A percentile compares a stretch with the other conserved stretches of the same genome.
Evolutionary conservation across 805 yeast species (phyloP).

Genomic region (Debaryomyces hansenii): DNA sequence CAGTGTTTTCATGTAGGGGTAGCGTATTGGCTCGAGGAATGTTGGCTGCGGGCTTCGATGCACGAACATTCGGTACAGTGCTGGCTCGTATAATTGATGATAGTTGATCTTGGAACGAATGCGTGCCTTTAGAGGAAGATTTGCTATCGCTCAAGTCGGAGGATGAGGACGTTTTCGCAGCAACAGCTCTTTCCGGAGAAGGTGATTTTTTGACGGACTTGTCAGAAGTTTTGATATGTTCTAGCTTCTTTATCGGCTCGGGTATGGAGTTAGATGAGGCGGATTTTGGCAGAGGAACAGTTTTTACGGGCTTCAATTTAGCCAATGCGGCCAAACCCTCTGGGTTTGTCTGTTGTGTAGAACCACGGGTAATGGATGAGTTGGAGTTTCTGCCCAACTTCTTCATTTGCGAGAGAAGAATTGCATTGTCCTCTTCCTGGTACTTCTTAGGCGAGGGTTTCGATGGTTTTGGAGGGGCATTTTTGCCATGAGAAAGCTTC

Average conservation of each 20-base stretch:
- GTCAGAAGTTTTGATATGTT: conserved; percentile 8
- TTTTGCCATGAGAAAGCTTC: conserved; percentile 10
- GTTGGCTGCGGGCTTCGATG: conserved; percentile 1
- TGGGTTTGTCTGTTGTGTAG: conserved; percentile 8
- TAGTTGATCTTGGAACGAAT: conserved; percentile 20
- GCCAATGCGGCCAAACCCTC: conserved; percentile 16
- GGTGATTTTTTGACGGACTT: not conserved
- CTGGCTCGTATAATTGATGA: conserved; percentile 28
- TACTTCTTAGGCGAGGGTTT: conserved; percentile 16
- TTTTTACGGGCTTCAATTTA: conserved; percentile 16
- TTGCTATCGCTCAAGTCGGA: not conserved
- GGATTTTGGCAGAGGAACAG: conserved; percentile 8
- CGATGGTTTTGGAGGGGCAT: conserved; percentile 11
- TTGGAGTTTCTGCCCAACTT: not conserved
- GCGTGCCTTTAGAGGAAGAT: conserved; percentile 7
- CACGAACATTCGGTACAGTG: conserved; percentile 20
- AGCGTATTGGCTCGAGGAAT: conserved; percentile 1
- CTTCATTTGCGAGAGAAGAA: conserved; percentile 22
- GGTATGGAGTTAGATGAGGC: conserved; percentile 13
- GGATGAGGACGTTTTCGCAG: not conserved
- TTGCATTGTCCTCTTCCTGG: conserved; percentile 21
- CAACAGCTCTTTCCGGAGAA: not conserved
- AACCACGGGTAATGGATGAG: not conserved
- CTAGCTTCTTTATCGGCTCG: conserved; percentile 23
- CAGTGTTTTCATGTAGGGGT: conserved; percentile 2